A percentile compares a stretch with the other conserved stretches of the same genome.
phyloP scores from a whole-genome alignment of 2,329 filamentous ascomycete genomes.

The Paramyrothecium sp. region DNA sequence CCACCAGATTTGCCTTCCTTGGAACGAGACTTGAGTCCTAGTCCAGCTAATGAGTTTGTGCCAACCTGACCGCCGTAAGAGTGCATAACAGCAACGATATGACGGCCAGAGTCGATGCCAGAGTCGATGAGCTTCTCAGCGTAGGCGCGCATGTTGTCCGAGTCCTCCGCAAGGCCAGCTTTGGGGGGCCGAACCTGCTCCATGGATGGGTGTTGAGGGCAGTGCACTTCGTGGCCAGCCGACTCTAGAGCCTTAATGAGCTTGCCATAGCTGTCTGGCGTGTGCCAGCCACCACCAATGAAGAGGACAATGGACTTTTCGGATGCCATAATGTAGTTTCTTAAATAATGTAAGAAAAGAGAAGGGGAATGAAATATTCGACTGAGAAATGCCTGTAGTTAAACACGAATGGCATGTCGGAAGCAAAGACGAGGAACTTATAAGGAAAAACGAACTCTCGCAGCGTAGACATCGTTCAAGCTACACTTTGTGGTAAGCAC shows the following conservation, averaged over 20 bases:
- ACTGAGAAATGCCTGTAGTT: no score
- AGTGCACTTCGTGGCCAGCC: slow-evolving; percentile 3
- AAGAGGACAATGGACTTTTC: slow-evolving; percentile 1
- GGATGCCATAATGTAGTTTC: neutral
- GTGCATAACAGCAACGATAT: neutral
- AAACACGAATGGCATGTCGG: no score
- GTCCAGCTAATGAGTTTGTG: neutral
- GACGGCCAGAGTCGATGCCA: neutral
- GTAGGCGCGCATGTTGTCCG: neutral
- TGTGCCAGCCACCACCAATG: slow-evolving; percentile 4
- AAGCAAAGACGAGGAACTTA: no score
- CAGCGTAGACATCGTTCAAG: no score
- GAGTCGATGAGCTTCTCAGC: neutral
- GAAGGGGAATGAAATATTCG: no score
- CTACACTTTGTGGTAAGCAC: no score
- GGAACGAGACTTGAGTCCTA: neutral
- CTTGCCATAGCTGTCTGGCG: neutral
- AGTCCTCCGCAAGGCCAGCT: neutral
- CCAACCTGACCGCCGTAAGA: slow-evolving; percentile 3
- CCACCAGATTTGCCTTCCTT: neutral
- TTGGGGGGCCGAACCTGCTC: neutral
- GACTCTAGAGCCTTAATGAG: neutral
- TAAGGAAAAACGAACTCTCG: no score
- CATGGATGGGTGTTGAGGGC: neutral
- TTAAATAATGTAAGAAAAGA: no score